Conservation (phyloP, 2,329 filamentous ascomycete genomes). For the Rhynchosporium graminicola region DNA sequence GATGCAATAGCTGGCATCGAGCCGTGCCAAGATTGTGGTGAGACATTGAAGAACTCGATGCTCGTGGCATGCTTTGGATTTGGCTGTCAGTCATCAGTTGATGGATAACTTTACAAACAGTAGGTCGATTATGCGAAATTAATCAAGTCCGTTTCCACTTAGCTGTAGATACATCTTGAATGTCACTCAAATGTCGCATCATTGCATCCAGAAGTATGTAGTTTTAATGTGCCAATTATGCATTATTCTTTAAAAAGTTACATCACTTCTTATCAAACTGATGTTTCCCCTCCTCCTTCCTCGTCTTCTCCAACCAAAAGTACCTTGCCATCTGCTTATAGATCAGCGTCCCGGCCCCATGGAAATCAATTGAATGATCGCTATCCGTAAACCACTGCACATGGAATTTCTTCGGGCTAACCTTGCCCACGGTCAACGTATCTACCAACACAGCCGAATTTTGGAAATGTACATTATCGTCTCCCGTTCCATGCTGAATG, state of each 20-base stretch:
- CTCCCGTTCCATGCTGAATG: constrained; percentile 66
- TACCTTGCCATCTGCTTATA: constrained; percentile 64
- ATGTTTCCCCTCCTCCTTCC: constrained; percentile 42
- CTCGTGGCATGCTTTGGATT: no score
- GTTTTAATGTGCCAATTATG: not conserved
- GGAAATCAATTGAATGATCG: constrained; percentile 62
- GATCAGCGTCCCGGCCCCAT: constrained; percentile 56
- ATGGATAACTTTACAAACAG: no score
- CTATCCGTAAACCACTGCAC: constrained; percentile 66
- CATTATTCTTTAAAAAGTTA: not conserved
- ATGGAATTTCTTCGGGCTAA: constrained; percentile 62
- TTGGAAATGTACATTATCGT: constrained; percentile 74
- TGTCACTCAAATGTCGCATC: no score
- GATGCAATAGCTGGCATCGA: no score
- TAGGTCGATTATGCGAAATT: no score
- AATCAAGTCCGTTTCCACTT: no score
- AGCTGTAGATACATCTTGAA: no score
- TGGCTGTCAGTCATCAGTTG: no score
- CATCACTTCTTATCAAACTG: constrained; percentile 23
- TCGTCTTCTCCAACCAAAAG: constrained; percentile 62
- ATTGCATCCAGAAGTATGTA: no score
- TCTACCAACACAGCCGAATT: constrained; percentile 63
- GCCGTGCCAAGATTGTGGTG: no score
- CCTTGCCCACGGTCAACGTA: constrained; percentile 57
- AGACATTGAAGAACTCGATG: no score